Conservation (phyloP, 176 grass and related monocot genomes). For the Aegilops umbellulata region DNA sequence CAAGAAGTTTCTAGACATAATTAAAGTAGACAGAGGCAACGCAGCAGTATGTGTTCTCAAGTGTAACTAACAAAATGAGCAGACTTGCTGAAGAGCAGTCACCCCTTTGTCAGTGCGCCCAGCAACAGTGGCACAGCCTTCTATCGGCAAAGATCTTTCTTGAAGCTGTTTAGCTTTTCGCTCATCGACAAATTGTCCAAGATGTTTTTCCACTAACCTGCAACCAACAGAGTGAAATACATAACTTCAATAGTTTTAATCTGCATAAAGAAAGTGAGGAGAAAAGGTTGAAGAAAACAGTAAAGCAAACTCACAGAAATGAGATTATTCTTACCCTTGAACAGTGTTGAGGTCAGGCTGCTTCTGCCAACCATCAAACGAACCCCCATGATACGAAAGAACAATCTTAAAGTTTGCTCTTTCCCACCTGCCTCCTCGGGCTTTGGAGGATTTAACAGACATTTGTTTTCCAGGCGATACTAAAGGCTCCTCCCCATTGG, state of each 20-base stretch:
- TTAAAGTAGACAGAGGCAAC: not conserved
- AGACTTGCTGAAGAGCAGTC: slow-evolving; percentile 98
- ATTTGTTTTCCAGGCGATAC: slow-evolving; percentile 15
- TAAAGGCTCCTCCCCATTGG: slow-evolving; percentile 23
- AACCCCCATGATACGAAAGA: slow-evolving; percentile 75
- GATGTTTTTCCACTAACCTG: slow-evolving; percentile 69
- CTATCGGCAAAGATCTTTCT: slow-evolving; percentile 75
- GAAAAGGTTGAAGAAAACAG: not conserved
- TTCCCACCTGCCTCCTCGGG: slow-evolving; percentile 71
- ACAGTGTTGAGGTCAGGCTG: slow-evolving; percentile 81
- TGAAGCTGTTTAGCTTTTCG: slow-evolving; percentile 76
- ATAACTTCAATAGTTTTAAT: not conserved
- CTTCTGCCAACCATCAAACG: slow-evolving; percentile 97
- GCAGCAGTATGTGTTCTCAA: slow-evolving; percentile 20
- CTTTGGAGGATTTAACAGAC: slow-evolving; percentile 38
- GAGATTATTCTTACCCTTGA: slow-evolving; percentile 71
- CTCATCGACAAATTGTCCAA: slow-evolving; percentile 92
- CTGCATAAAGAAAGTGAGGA: not conserved
- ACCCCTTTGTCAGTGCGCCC: slow-evolving; percentile 97
- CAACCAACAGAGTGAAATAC: not conserved
- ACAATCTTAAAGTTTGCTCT: slow-evolving; percentile 81
- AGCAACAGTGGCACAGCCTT: slow-evolving; percentile 79
- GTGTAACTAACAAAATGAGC: slow-evolving; percentile 98
- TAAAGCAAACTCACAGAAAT: not conserved
- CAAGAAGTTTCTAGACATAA: not conserved